Base-by-base conservation (phyloP, 495 filamentous ascomycete genomes). In the Penicillium alfredii region DNA sequence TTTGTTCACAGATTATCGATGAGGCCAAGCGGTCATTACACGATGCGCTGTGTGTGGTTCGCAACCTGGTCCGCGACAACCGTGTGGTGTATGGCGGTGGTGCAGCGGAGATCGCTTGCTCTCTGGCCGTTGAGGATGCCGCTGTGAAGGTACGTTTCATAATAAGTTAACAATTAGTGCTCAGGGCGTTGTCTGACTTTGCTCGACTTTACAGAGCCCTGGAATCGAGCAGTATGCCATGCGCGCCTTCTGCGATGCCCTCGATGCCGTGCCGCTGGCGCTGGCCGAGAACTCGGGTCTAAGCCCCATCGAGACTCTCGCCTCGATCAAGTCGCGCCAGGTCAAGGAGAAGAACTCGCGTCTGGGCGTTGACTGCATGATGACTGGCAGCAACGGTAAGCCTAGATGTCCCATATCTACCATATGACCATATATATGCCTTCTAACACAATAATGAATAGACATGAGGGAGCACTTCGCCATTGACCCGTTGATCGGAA, bases 141-240 rank as follows among this genome's bases (percentile, higher is more conserved):
- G 89, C 89, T 40, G 82, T 88, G 54, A 88, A 95, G 78, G 76
- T 79, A 44, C 34, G 58, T 54, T 15, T 27, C 25, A 30, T 16
- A 16, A 23, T 9, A n/a, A 21, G 26, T 13, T 23, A 1, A 2
- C 11, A 21, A 1, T 15, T 33, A 14, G 17, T 19, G 27, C 29
- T 45, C 23, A 49, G n/a, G n/a, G n/a, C n/a, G n/a, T 27, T 27
- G 12, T 33, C 34, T 44, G 21, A 44, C 9, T 17, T 18, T 16
- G 35, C 9, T 29, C 8, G 12, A 18, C 14, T 33, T 18, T 47
- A 42, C 43, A 80, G 81, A 94, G 86, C 36, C 88, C 88, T 22
- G 93, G 92, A 6, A 78, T 97, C 31, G 90, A 96, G 64, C 92
- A 99, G 61, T 97, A 99, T 56, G 88, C 88, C 39, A 99, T 99